Percentiles rank a stretch among this genome's conserved stretches.
Conservation (phyloP, 331 rosid genomes). For the Acacia concinna region DNA sequence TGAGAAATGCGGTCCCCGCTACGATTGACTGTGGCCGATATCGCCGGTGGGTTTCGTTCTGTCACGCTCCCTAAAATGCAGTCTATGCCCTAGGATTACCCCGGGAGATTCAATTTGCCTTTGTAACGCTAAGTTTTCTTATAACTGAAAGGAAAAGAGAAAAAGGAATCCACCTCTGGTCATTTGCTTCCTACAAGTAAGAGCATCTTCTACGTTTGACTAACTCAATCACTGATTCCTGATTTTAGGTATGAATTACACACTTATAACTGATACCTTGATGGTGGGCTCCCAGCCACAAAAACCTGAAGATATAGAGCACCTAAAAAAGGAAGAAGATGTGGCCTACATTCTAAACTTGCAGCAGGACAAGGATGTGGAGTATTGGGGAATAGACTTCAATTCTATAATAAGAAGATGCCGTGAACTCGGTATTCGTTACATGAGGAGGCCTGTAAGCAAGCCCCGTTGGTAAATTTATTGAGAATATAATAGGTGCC, state of each 20-base stretch:
- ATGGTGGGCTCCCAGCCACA: conserved; percentile 97
- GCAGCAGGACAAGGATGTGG: conserved; percentile 91
- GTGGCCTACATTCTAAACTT: conserved; percentile 88
- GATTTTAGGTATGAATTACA: conserved; percentile 91
- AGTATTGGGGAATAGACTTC: conserved; percentile 84
- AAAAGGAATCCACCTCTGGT: background rate
- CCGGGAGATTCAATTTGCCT: background rate
- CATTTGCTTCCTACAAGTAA: conserved; percentile 5
- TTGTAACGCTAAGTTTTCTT: background rate
- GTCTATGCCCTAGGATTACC: background rate
- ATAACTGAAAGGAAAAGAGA: background rate
- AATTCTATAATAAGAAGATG: conserved; percentile 56
- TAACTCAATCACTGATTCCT: conserved; percentile 33
- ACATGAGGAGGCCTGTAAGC: conserved; percentile 86
- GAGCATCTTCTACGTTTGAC: background rate
- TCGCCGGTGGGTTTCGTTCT: conserved; percentile 11
- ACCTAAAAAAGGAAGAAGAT: conserved; percentile 69
- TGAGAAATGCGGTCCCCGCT: background rate
- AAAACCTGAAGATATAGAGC: conserved; percentile 78
- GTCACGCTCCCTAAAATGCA: conserved; percentile 7
- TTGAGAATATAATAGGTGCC: conserved; percentile 1
- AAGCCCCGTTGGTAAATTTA: conserved; percentile 10
- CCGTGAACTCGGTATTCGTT: conserved; percentile 60
- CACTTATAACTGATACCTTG: conserved; percentile 69
- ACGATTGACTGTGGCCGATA: background rate